Percentiles rank a stretch among this genome's conserved stretches.
phyloP scores from a whole-genome alignment of 805 yeast species.

The Cyberlindnera galapagoensis region DNA sequence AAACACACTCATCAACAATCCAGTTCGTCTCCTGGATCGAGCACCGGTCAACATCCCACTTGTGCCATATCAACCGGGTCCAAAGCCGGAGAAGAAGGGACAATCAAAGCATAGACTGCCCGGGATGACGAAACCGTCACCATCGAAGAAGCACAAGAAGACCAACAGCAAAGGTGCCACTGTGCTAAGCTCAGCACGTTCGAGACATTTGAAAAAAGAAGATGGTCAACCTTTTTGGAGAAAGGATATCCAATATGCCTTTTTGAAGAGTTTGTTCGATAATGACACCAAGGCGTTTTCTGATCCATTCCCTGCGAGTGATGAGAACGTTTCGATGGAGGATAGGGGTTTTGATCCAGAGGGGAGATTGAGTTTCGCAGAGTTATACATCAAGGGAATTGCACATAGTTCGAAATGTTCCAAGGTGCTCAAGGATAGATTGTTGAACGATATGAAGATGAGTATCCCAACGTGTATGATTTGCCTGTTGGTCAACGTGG shows the following conservation, averaged over 20 bases:
- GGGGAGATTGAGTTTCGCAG: conserved; percentile 67
- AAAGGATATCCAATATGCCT: conserved; percentile 78
- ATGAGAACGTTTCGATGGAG: conserved; percentile 26
- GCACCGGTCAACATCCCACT: too few species aligned
- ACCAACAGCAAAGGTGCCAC: conserved; percentile 10
- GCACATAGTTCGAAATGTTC: conserved; percentile 82
- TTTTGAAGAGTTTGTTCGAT: conserved; percentile 56
- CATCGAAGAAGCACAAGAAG: conserved; percentile 11
- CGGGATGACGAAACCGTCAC: conserved; percentile 6
- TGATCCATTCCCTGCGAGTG: conserved; percentile 45
- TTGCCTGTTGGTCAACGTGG: conserved; percentile 83
- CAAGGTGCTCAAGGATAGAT: conserved; percentile 70
- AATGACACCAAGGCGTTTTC: conserved; percentile 63
- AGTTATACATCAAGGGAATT: conserved; percentile 73
- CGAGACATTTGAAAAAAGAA: conserved; percentile 69
- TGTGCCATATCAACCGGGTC: background rate
- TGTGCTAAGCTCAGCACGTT: conserved; percentile 25
- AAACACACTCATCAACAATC: background rate
- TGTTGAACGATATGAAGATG: conserved; percentile 53
- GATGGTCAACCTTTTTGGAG: conserved; percentile 95
- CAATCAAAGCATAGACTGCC: conserved; percentile 5
- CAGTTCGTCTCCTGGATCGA: too few species aligned
- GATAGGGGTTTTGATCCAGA: conserved; percentile 29
- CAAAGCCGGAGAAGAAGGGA: background rate
- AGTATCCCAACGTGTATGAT: conserved; percentile 73